Evolutionary conservation across 371 early-diverging fungal species (phyloP).

Genomic region (Lichtheimia ornata): DNA sequence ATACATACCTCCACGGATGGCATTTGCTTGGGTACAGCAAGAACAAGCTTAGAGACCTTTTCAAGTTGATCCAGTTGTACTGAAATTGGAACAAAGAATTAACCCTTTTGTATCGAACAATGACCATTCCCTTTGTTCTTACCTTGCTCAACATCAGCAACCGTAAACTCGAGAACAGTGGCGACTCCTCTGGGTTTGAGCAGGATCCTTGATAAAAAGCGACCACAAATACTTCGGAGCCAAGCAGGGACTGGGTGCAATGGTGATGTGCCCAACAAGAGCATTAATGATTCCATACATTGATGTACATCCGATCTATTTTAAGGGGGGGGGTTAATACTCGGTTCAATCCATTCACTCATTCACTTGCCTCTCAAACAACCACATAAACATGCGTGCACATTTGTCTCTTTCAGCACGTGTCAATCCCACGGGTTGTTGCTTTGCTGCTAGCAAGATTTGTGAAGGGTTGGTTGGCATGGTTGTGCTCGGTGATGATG

Average conservation of each 20-base stretch:
- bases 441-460: slow-evolving; percentile 8
- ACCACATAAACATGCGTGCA: slow-evolving; percentile 47
- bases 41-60: slow-evolving; percentile 60
- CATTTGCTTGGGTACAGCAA: slow-evolving; percentile 67
- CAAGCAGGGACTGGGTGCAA: slow-evolving; percentile 61
- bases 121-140: slow-evolving; percentile 2
- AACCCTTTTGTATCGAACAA: too few species aligned
- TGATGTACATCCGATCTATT: slow-evolving; percentile 51
- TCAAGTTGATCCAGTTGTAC: slow-evolving; percentile 64
- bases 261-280: slow-evolving; percentile 57
- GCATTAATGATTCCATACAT: slow-evolving; percentile 66
- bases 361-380: slow-evolving; percentile 33
- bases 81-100: not conserved
- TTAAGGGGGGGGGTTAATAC: not conserved
- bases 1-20: slow-evolving; percentile 50
- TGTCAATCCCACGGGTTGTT: slow-evolving; percentile 14
- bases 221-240: slow-evolving; percentile 64
- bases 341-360: not conserved
- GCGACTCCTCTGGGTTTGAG: slow-evolving; percentile 64
- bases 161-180: slow-evolving; percentile 64
- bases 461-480: slow-evolving; percentile 22
- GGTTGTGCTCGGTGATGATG: not conserved
- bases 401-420: slow-evolving; percentile 50
- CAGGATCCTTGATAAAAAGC: slow-evolving; percentile 65
- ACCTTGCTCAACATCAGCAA: slow-evolving; percentile 53